Base-by-base conservation (phyloP, 2,329 filamentous ascomycete species). In the Phyllosticta citriasiana region DNA sequence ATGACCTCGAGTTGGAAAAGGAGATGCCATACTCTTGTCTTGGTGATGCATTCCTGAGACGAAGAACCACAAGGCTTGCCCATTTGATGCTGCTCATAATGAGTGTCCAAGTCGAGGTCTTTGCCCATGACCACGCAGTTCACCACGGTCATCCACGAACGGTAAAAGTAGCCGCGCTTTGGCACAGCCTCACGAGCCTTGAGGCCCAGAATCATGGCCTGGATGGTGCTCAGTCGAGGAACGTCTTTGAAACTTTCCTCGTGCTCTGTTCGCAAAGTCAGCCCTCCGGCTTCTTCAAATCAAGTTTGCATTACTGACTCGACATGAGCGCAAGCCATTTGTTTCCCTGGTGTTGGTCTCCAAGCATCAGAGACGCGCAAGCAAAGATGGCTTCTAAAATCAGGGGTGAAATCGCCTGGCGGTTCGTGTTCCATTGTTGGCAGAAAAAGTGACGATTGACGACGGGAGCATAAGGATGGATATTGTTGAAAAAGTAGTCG, bases 131-230 rank as follows among this genome's bases (percentile, higher is more conserved):
- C 88, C 7, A 96, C 88, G 65, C 93, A 91, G 63, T 92, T 90
- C 59, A 96, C 93, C 22, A 96, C 85, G 4, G 89, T 90, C 85
- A 97, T 96, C 93, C 94, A 97, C 0, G 94, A 97, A 47, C 93
- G 87, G 75, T 94, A 97, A 73, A 94, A 97, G 71, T 97, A 97
- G 1, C 94, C 94, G 63, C 90, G 86, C 71, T 96, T 96, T 0
- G 93, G 92, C 8, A 88, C 86, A n/a, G 89, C 88, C 73, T 97
- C 93, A 65, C 91, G 84, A 1, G 93, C 94, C 73, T 97, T 97
- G 53, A 97, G 77, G 19, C 97, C 81, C 53, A 97, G 86, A 53
- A 97, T 77, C 64, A 96, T 79, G 2, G 91, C 93, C 75, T 97
- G 93, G 9, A 97, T 85, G 0, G 94, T 97, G 74, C 91, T 97